These are phyloP conservation scores for Triticum turgidum DNA, from an alignment of 176 grass and related monocot species.

Conservation along the genomic window DNA sequence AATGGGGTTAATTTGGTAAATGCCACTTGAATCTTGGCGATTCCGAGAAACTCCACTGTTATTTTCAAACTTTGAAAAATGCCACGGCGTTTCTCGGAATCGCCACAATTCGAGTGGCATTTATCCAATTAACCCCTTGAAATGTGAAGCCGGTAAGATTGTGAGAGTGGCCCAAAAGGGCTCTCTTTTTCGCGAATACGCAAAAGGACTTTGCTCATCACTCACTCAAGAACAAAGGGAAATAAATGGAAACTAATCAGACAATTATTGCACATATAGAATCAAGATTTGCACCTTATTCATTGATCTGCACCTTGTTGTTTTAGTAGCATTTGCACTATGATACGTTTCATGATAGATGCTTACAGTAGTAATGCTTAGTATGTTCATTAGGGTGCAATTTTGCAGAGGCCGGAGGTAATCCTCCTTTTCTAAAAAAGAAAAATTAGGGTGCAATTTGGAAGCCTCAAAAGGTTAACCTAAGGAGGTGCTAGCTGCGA, in stretches of 20 bases:
- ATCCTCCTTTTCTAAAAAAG: no score
- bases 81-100: no score
- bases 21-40: no score
- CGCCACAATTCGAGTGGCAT: no score
- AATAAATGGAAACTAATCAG: background rate
- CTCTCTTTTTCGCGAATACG: background rate
- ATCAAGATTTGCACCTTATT: background rate
- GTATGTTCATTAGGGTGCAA: slow-evolving; percentile 3
- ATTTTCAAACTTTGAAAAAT: no score
- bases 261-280: slow-evolving; percentile 19
- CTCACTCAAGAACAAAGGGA: background rate
- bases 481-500: background rate
- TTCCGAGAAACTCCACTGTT: no score
- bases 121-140: background rate
- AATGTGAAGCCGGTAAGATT: background rate
- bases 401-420: background rate
- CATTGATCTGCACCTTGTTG: background rate
- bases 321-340: background rate
- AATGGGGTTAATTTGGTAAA: background rate
- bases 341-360: background rate
- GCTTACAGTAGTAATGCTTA: background rate
- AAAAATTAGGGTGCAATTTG: slow-evolving; percentile 24
- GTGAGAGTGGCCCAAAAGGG: background rate
- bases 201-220: background rate
- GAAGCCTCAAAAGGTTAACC: background rate